Evolutionary conservation across 129 eudicot species (phyloP), one percentile per base, ranked within the genome.

Genomic region (Flaveria sonorensis): DNA sequence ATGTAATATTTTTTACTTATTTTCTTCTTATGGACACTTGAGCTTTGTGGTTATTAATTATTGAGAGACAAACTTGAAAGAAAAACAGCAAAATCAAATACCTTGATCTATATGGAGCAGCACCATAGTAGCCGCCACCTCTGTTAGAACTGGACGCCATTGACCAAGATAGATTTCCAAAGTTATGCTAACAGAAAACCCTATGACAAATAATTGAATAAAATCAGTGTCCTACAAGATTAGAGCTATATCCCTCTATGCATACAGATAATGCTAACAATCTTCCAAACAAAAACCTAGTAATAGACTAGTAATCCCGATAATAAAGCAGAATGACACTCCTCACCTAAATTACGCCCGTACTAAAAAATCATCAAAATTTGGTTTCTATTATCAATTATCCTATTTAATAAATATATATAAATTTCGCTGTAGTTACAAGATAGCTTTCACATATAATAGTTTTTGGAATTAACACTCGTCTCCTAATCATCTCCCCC

Each of bases 81-180:
- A 23, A 48, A 0, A 52, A 14, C 15, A 67, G 69, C 30, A 69
- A 51, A 26, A 68, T n/a, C 7, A 65, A 20, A 16, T 87, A 92
- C 98, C 98, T 86, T 7, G 93, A 92, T 86, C 96, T 81, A 83
- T 82, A 88, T 7, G 97, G 89, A 72, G 70, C 96, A 24, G 95
- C 90, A 48, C 86, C 88, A 73, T 84, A 87, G 71, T 62, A 81
- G 40, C 77, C 84, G 63, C 87, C 84, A 64, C 92, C 86, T 81
- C 81, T 81, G 79, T 77, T 67, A 57, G 85, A 85, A 60, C 86
- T 63, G 42, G 88, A 85, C 8, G 89, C 89, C 92, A 85, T 85
- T 28, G 39, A 63, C 5, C 40, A 79, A 73, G 3, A 30, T 26
- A 57, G 70, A 68, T 28, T 60, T 70, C 48, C 46, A 13, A 75